Conservation (phyloP, 176 grass and related monocot species). For the Phragmites australis region DNA sequence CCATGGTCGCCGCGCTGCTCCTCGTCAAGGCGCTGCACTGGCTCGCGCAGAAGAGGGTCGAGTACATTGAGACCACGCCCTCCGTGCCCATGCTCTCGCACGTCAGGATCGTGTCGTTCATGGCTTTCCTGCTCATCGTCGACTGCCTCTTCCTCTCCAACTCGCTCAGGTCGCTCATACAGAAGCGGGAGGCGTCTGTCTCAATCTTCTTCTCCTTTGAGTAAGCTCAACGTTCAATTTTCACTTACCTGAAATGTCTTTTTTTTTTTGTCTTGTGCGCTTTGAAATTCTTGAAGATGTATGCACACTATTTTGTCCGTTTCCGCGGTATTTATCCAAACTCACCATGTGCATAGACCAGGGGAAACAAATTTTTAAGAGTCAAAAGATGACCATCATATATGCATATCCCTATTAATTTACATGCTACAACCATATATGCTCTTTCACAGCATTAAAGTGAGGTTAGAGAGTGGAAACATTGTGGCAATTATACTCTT, state of each 20-base stretch:
- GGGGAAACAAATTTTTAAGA: too few species aligned
- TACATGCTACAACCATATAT: too few species aligned
- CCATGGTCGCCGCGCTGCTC: constrained; percentile 78
- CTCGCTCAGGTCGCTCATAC: constrained; percentile 61
- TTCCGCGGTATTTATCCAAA: neutral
- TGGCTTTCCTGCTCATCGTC: constrained; percentile 67
- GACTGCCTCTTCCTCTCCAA: constrained; percentile 80
- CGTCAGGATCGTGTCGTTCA: constrained; percentile 79
- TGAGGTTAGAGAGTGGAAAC: neutral
- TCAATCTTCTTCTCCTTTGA: constrained; percentile 97
- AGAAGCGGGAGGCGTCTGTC: constrained; percentile 69
- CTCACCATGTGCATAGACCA: neutral
- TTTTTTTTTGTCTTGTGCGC: neutral
- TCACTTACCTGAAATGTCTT: neutral
- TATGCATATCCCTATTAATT: neutral
- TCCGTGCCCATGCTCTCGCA: constrained; percentile 80
- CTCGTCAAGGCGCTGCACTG: constrained; percentile 84
- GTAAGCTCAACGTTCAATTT: constrained; percentile 53
- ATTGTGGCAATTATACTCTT: neutral
- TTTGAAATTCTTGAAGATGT: neutral
- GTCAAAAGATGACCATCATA: neutral
- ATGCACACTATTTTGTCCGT: neutral
- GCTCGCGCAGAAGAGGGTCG: constrained; percentile 85
- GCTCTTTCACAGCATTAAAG: neutral
- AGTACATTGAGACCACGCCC: constrained; percentile 91